Conservation (phyloP, 192 early-diverging fungal species). For the Phlyctochytrium bullatum region DNA sequence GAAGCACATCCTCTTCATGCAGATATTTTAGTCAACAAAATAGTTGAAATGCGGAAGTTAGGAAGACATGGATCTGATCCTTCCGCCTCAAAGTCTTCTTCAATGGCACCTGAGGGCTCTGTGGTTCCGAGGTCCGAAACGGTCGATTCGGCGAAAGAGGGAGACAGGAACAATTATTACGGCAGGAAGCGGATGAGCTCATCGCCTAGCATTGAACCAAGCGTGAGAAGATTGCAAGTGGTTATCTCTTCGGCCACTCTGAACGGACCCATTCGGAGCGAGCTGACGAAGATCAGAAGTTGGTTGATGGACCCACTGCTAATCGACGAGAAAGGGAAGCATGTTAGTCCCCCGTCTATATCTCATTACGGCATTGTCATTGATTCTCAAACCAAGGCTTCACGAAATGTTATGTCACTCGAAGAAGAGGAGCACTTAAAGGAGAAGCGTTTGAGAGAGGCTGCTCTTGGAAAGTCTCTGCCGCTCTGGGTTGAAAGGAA, state of each 20-base stretch:
- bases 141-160: too few species aligned
- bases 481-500: conserved; percentile 27
- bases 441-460: not conserved
- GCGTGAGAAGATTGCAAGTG: conserved; percentile 43
- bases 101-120: too few species aligned
- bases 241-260: conserved; percentile 69
- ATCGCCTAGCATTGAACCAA: too few species aligned
- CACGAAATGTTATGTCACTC: conserved; percentile 12
- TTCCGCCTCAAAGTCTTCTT: too few species aligned
- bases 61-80: too few species aligned
- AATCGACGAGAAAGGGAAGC: conserved; percentile 52
- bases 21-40: conserved; percentile 32
- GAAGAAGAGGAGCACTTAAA: conserved; percentile 11
- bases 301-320: conserved; percentile 57
- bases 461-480: not conserved
- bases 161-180: too few species aligned
- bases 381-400: conserved; percentile 19
- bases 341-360: conserved; percentile 16
- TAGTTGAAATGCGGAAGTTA: conserved; percentile 27
- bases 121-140: too few species aligned
- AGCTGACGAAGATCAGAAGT: conserved; percentile 39
- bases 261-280: conserved; percentile 60
- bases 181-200: too few species aligned
- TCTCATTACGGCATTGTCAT: conserved; percentile 27
- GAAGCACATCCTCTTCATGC: conserved; percentile 35